These are phyloP conservation scores for Amorphotheca resinae DNA, from an alignment of 495 filamentous ascomycete genomes.

Conservation along the genomic window DNA sequence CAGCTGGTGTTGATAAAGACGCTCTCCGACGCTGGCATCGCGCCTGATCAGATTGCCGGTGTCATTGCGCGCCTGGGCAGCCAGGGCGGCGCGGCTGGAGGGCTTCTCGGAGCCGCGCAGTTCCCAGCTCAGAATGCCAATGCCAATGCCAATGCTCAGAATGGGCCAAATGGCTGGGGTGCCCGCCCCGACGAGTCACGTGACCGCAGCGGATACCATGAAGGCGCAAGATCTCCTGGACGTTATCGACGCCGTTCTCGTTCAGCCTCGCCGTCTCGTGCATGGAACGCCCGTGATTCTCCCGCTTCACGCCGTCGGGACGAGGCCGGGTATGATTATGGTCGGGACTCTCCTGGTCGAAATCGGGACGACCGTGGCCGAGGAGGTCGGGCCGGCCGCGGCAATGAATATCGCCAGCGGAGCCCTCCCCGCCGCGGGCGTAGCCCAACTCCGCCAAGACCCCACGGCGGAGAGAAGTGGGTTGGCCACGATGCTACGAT, in stretches of 20 bases:
- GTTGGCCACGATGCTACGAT: slow-evolving; percentile 68
- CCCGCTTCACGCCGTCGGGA: slow-evolving; percentile 46
- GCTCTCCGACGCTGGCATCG: slow-evolving; percentile 44
- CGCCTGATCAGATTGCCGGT: slow-evolving; percentile 47
- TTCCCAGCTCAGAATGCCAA: slow-evolving; percentile 8
- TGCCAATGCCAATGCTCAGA: slow-evolving; percentile 8
- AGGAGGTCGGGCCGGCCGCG: slow-evolving; percentile 36
- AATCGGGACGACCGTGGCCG: slow-evolving; percentile 42
- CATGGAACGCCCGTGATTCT: slow-evolving; percentile 31
- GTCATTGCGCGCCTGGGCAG: slow-evolving; percentile 27
- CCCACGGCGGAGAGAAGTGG: slow-evolving; percentile 47
- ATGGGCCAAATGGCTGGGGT: slow-evolving; percentile 19
- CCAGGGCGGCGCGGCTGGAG: slow-evolving; percentile 22
- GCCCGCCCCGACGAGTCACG: slow-evolving; percentile 37
- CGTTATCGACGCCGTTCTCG: slow-evolving; percentile 63
- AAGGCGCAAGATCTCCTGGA: slow-evolving; percentile 41
- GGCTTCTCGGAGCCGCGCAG: slow-evolving; percentile 17
- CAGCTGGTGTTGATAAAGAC: slow-evolving; percentile 46
- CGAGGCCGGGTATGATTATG: slow-evolving; percentile 21
- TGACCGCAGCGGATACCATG: slow-evolving; percentile 38
- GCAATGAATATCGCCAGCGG: slow-evolving; percentile 70
- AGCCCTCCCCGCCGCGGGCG: slow-evolving; percentile 57
- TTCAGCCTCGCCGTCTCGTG: slow-evolving; percentile 55
- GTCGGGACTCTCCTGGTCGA: slow-evolving; percentile 37
- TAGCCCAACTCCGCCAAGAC: slow-evolving; percentile 42